Evolutionary conservation across 345 rosid genomes (phyloP), one percentile per base, ranked within the genome.

Genomic region (Eucalyptus melliodora): DNA sequence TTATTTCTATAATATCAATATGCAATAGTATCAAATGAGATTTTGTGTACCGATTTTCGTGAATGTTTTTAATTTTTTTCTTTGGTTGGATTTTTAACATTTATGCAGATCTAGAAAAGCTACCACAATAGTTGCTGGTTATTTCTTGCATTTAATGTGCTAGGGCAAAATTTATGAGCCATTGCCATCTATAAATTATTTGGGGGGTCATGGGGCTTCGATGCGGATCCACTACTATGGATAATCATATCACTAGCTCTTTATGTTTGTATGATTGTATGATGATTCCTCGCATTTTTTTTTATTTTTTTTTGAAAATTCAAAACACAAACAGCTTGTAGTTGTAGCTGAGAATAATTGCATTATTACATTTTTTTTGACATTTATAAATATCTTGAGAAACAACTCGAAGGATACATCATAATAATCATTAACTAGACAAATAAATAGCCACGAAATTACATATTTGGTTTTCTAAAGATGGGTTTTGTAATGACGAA

Each of bases 11-110:
- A 7, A 16, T n/a, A 0, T 8, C 10, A 69, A 69, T 34, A 2
- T 69, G 14, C 0, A 1, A 34, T 34, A 69, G 44, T 34, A 17
- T 34, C 0, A 34, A 0, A 6, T 21, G 27, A 40, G 82, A 37
- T 77, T 37, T 72, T 10, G 45, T 21, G 8, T 37, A 37, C 15
- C 0, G 1, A 37, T 11, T 19, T 77, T 40, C 27, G 1, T 14
- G 27, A 77, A 77, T 34, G 4, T 1, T 40, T 37, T 77, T 12
- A 5, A 5, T 37, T 4, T 34, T 72, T 21, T 8, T 37, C 1
- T 77, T 77, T 11, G 83, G 47, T 77, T 77, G 27, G 47, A 77
- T 11, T 21, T 69, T 42, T 8, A 17, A 44, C 27, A 77, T 37
- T 37, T 77, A 37, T 37, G 15, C 27, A 37, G 83, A 6, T 37